A percentile compares a stretch with the other conserved stretches of the same genome.
phyloP scores from a whole-genome alignment of 2,329 filamentous ascomycete genomes.

The Dactylellina drechsleri region DNA sequence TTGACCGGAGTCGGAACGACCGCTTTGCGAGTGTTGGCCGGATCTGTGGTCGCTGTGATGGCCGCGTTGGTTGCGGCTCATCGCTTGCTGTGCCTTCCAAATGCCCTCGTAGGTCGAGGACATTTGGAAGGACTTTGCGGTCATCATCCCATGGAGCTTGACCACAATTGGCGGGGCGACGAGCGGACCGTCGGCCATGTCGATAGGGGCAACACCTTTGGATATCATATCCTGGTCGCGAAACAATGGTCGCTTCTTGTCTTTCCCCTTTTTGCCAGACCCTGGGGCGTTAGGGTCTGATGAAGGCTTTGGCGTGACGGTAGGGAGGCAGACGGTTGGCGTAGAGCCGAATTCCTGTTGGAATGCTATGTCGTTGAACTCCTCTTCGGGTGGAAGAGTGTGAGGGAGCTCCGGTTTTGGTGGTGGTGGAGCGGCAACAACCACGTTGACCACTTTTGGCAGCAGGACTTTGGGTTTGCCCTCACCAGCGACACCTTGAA shows the following conservation, averaged over 20 bases:
- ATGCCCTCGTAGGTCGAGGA: conserved; percentile 24
- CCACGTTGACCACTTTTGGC: conserved; percentile 23
- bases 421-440: conserved; percentile 2
- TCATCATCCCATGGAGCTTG: conserved; percentile 28
- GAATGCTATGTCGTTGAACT: conserved; percentile 57
- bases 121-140: conserved; percentile 18
- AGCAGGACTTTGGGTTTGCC: conserved; percentile 54
- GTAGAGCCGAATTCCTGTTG: conserved; percentile 58
- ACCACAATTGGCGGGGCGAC: conserved; percentile 19
- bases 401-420: conserved; percentile 37
- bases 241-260: conserved; percentile 9
- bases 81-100: conserved; percentile 22
- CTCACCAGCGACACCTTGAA: conserved; percentile 27
- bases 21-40: not conserved
- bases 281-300: not conserved
- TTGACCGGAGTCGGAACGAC: conserved; percentile 12
- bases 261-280: conserved; percentile 13
- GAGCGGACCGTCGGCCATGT: not conserved
- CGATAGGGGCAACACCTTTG: not conserved
- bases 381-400: conserved; percentile 57
- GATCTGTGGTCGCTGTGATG: conserved; percentile 24
- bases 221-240: conserved; percentile 31
- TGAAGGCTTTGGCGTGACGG: not conserved
- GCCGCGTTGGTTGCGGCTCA: not conserved
- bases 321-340: conserved; percentile 57